Evolutionary conservation across 345 rosid species (phyloP).

Genomic region (Gossypium sturtianum): DNA sequence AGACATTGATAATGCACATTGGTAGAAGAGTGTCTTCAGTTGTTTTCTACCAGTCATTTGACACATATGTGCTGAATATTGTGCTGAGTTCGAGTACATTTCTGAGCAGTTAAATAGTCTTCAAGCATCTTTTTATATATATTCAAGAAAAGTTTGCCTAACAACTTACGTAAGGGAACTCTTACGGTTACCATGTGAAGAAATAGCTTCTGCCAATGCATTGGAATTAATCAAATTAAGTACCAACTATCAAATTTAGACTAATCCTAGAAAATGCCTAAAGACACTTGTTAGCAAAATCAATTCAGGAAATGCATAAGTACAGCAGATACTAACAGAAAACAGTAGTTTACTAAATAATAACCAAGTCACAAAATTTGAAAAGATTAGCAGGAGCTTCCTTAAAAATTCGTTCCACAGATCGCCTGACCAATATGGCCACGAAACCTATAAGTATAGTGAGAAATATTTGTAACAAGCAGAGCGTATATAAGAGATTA

Average conservation of each 20-base stretch:
- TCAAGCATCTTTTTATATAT: neutral
- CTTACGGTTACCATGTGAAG: no score
- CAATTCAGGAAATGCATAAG: neutral
- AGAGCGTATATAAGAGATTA: neutral
- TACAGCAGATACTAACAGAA: neutral
- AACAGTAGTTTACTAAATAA: neutral
- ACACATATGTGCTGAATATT: neutral
- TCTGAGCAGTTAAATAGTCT: neutral
- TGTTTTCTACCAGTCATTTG: neutral
- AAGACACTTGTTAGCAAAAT: neutral
- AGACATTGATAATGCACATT: neutral
- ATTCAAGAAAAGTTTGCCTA: no score
- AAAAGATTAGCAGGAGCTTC: neutral
- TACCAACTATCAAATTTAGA: neutral
- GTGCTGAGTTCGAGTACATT: neutral
- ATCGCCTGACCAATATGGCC: neutral
- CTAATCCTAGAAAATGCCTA: neutral
- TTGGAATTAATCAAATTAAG: neutral
- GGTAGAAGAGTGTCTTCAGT: neutral
- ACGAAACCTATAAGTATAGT: neutral
- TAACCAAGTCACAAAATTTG: neutral
- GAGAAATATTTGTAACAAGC: neutral
- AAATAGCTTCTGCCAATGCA: neutral
- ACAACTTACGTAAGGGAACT: no score
- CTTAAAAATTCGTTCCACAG: neutral